Conservation (phyloP, 139 green algal genomes). For the Tetradesmus lagerheimii region DNA sequence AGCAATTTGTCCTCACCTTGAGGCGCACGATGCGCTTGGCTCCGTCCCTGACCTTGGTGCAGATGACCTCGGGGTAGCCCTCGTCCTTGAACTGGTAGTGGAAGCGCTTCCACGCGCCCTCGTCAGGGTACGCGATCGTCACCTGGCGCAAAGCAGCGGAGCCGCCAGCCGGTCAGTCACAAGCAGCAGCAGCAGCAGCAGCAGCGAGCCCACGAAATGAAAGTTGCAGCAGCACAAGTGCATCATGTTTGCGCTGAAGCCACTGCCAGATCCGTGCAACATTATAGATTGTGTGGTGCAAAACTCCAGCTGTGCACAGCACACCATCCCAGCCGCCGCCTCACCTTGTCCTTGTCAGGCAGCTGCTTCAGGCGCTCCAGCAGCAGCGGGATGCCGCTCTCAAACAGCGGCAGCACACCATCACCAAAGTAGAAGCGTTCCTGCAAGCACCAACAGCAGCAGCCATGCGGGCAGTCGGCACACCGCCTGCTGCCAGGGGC, state of each 20-base stretch:
- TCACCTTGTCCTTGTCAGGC: constrained; percentile 82
- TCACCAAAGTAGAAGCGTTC: constrained; percentile 99
- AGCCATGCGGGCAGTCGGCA: not conserved
- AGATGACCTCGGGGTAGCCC: constrained; percentile 95
- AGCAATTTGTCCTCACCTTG: constrained; percentile 57
- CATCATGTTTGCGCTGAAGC: too few relatives aligned
- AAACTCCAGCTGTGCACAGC: too few relatives aligned
- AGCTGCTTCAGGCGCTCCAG: constrained; percentile 79
- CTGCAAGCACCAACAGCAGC: constrained; percentile 59
- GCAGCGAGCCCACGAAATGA: too few relatives aligned
- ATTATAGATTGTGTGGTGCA: too few relatives aligned
- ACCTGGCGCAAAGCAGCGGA: constrained; percentile 57
- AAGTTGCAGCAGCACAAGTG: too few relatives aligned
- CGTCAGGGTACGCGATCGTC: constrained; percentile 98
- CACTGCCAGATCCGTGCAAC: too few relatives aligned
- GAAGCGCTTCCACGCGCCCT: constrained; percentile 99
- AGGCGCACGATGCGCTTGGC: constrained; percentile 97
- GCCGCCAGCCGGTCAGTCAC: not conserved
- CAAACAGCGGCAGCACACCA: constrained; percentile 96
- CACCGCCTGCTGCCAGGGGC: not conserved
- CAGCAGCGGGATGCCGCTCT: constrained; percentile 95
- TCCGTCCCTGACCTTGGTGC: constrained; percentile 97
- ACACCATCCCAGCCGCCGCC: too few relatives aligned
- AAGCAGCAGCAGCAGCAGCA: too few relatives aligned
- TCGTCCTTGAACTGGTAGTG: constrained; percentile 92